Base-by-base conservation (phyloP, 371 early-diverging fungal species). In the Rhizopus stolonifer region DNA sequence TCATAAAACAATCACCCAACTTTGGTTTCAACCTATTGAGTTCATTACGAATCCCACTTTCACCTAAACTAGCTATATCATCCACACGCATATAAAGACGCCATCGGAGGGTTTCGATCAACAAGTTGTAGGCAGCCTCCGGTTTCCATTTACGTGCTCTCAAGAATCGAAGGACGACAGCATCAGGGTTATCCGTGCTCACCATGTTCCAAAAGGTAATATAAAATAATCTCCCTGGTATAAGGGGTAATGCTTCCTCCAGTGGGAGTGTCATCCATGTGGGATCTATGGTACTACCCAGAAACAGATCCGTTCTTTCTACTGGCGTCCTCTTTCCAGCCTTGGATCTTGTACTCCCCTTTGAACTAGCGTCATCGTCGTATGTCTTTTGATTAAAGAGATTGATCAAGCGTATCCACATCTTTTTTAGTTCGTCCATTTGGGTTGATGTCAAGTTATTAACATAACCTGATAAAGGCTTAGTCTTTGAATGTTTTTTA, bases 141-240 rank as follows among this genome's bases (percentile, higher is more conserved):
- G 79, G 72, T 46, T 87, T 74, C 83, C 85, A 90, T 60, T 88
- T 88, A 48, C 89, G 75, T 1, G 90, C 90, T 21, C 88, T 72
- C 32, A 87, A 58, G 60, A 81, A 89, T 3, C 90, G 83, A 26
- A 88, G 69, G 17, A 84, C 11, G 22, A 84, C 55, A 1, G 70
- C 31, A 61, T 89, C 88, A 6, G 89, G 85, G 49, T 84, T 77
- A 48, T 86, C 84, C 42, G 69, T 18, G 14, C 39, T 14, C 24
- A 69, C 74, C 59, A 79, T 64, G 17, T 66, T 54, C 80, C 80
- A 80, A 50, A 77, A 80, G 1, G 77, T 69, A 1, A 46, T 62
- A 22, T 67, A 64, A 17, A 76, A 46, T 10, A 51, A 50, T 3
- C 34, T 26, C 10, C 72, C 75, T 10, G 64, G 57, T 24, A 75